Evolutionary conservation across 495 filamentous ascomycete species (phyloP), one percentile per base, ranked within the genome.

Genomic region (Podospora appendiculata): DNA sequence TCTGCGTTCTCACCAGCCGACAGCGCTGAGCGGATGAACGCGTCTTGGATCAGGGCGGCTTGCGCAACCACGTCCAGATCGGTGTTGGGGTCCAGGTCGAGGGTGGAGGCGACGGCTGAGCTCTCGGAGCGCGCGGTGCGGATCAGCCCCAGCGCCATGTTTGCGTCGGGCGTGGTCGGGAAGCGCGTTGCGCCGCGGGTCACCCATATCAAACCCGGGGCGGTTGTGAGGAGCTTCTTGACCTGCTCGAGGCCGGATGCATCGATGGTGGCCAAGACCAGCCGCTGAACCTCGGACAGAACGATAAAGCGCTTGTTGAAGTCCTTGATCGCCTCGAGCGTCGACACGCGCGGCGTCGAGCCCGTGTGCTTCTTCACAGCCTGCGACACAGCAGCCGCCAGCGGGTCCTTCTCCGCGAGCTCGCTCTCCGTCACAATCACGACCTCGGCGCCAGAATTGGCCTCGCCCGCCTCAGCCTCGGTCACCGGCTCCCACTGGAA

Each of bases 401-500:
- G 64, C 33, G 62, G 67, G 33, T 69, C 60, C 35, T 71, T 64
- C 14, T 59, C 47, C 2, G 60, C 57, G 18, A 70, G 59, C n/a
- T 59, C 48, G 5, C 57, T 56, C 34, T 65, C 62, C 6, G 73
- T 66, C n/a, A 78, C 56, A 6, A 71, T 52, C 4, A 69, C 64
- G 43, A 76, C 62, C 16, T 61, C 58, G 10, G 58, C 46, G 10
- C 51, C 44, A 9, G 52, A 17, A 18, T 53, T 58, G 34, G 56
- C 13, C 44, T 40, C 12, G 25, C 49, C 51, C 46, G 45, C 46
- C 47, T 33, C 41, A 5, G 19, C 11, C 12, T 55, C 9, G 32
- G 44, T 46, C 8, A 54, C 18, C 3, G 44, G 71, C 57, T 78
- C 70, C 69, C 73, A 79, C 12, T 69, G 57, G 14, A 73, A 43